Evolutionary conservation across 1,139 yeast genomes (phyloP).

Genomic region (Zygotorulaspora mrakii): DNA sequence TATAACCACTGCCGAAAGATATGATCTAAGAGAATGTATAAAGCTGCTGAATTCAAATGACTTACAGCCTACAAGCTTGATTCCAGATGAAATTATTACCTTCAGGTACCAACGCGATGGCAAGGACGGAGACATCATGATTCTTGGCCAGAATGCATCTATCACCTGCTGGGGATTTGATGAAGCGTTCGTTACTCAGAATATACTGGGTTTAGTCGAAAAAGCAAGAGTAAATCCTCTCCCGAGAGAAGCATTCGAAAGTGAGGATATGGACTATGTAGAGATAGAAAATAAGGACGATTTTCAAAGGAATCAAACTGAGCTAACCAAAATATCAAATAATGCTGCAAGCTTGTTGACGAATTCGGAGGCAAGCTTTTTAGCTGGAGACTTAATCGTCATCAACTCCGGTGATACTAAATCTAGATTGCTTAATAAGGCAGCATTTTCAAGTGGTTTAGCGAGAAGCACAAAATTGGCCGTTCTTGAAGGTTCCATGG

Average conservation of each 20-base stretch:
- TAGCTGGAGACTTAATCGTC: constrained; percentile 65
- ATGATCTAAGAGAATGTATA: constrained; percentile 49
- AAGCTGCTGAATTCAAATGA: constrained; percentile 37
- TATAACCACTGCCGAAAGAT: constrained; percentile 65
- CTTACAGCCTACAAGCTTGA: constrained; percentile 36
- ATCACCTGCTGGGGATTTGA: constrained; percentile 77
- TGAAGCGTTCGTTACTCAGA: constrained; percentile 45
- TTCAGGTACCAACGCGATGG: constrained; percentile 38
- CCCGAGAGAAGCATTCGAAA: constrained; percentile 46
- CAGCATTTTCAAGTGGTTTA: constrained; percentile 84
- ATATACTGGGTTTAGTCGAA: constrained; percentile 46
- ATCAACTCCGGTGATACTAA: constrained; percentile 49
- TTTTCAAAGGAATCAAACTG: constrained; percentile 13
- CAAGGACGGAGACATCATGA: constrained; percentile 49
- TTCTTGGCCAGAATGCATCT: constrained; percentile 63
- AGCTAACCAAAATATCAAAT: constrained; percentile 1
- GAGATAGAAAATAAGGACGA: constrained; percentile 41
- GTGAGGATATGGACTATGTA: constrained; percentile 86
- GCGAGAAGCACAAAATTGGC: constrained; percentile 84
- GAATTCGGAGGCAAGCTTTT: constrained; percentile 33
- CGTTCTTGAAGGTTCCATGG: constrained; percentile 68
- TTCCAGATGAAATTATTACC: constrained; percentile 68
- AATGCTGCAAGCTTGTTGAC: constrained; percentile 4
- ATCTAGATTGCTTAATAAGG: constrained; percentile 63
- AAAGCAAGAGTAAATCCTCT: constrained; percentile 50